Evolutionary conservation across 1,284 basidiomycete species (phyloP).

Genomic region (Ceratobasidium sp.): DNA sequence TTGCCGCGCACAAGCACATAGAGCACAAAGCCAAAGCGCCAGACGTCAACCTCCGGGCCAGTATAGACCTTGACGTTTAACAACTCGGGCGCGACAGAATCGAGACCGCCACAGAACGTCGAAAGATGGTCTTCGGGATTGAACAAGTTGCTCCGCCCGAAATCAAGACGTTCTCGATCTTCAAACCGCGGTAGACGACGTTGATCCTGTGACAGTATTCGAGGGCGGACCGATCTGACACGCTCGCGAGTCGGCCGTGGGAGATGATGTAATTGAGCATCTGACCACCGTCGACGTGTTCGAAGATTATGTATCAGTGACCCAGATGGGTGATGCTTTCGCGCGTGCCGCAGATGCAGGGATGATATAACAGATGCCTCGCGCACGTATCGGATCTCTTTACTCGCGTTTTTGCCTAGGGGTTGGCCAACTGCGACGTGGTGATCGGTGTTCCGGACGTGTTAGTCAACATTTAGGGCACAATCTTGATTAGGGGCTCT

Average conservation of each 20-base stretch:
- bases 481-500: conserved; percentile 99
- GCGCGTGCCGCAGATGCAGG: conserved; percentile 99
- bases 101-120: conserved; percentile 97
- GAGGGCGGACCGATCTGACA: conserved; percentile 96
- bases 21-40: conserved; percentile 98
- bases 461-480: conserved; percentile 72
- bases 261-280: conserved; percentile 99
- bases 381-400: conserved; percentile 95
- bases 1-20: conserved; percentile 98
- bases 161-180: conserved; percentile 99
- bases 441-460: conserved; percentile 60
- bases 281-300: conserved; percentile 98
- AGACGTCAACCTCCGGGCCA: conserved; percentile 97
- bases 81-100: conserved; percentile 97
- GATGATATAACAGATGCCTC: conserved; percentile 98
- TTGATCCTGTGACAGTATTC: conserved; percentile 98
- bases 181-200: conserved; percentile 97
- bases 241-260: conserved; percentile 96
- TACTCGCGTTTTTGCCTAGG: conserved; percentile 90
- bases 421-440: conserved; percentile 77
- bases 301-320: conserved; percentile 99
- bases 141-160: conserved; percentile 98
- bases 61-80: conserved; percentile 97
- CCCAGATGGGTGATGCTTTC: conserved; percentile 96
- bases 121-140: conserved; percentile 86